Evolutionary conservation across 2,329 filamentous ascomycete species (phyloP).

Genomic region (Talaromyces piceae): DNA sequence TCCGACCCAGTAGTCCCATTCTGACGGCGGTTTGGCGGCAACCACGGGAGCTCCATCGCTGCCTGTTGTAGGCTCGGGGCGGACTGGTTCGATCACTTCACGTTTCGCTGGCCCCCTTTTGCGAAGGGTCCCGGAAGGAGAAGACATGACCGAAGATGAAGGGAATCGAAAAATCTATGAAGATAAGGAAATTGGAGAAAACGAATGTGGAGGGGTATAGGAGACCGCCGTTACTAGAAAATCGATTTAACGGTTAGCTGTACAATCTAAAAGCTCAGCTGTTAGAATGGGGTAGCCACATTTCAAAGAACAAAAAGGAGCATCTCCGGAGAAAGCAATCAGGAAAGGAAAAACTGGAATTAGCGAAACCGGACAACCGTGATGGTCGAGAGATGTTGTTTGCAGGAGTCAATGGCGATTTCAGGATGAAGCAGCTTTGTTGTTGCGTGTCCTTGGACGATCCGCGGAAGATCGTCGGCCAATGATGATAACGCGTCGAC

Average conservation of each 20-base stretch:
- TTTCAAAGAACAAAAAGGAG: slow-evolving; percentile 2
- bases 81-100: slow-evolving; percentile 19
- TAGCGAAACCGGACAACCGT: neutral
- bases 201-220: slow-evolving; percentile 12
- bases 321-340: slow-evolving; percentile 4
- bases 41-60: slow-evolving; percentile 16
- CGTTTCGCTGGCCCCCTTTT: slow-evolving; percentile 35
- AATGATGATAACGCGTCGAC: neutral
- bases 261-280: neutral
- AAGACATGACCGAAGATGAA: slow-evolving; percentile 13
- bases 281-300: neutral
- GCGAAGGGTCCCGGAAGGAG: slow-evolving; percentile 26
- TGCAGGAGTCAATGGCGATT: neutral
- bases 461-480: neutral
- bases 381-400: neutral
- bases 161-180: neutral
- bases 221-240: slow-evolving; percentile 10
- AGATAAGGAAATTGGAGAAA: too few relatives aligned
- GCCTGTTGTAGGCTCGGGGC: slow-evolving; percentile 18
- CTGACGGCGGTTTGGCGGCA: slow-evolving; percentile 36
- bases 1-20: slow-evolving; percentile 78
- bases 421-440: neutral
- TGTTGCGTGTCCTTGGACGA: slow-evolving; percentile 1
- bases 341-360: neutral
- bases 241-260: neutral